A percentile compares a stretch with the other conserved stretches of the same genome.
phyloP scores from a whole-genome alignment of 345 rosid species.

The Hirschfeldia incana region DNA sequence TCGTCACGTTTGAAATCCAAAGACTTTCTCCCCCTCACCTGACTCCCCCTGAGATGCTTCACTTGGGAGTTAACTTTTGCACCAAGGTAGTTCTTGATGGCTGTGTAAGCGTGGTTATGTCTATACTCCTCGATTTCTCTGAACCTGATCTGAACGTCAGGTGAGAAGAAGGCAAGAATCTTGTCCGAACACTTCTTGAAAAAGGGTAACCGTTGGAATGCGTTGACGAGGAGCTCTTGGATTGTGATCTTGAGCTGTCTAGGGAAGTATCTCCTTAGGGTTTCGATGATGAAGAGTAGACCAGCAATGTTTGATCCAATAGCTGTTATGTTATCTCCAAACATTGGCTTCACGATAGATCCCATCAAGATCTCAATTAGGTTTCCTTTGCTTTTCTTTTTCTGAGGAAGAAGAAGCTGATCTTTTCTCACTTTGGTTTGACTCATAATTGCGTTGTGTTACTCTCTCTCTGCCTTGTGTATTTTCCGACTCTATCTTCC shows the following conservation, averaged over 20 bases:
- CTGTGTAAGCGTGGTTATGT: conserved; percentile 46
- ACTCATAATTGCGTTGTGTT: background rate
- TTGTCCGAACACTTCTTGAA: conserved; percentile 41
- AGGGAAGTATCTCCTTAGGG: conserved; percentile 33
- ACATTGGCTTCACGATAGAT: conserved; percentile 17
- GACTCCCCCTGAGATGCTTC: conserved; percentile 19
- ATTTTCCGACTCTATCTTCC: no score
- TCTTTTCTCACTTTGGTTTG: background rate
- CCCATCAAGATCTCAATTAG: background rate
- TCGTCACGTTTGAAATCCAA: conserved; percentile 23
- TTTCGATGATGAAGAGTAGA: conserved; percentile 49
- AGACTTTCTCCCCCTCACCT: conserved; percentile 5
- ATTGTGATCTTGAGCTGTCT: conserved; percentile 6
- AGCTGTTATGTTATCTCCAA: conserved; percentile 9
- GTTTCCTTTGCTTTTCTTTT: background rate
- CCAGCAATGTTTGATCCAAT: conserved; percentile 38
- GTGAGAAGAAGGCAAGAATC: conserved; percentile 39
- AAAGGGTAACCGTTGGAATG: conserved; percentile 26
- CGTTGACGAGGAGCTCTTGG: conserved; percentile 6
- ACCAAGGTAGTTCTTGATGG: conserved; percentile 56
- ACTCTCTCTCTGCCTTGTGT: background rate
- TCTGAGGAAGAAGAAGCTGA: background rate
- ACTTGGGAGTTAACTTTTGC: conserved; percentile 26
- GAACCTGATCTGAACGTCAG: conserved; percentile 53
- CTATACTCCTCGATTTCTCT: conserved; percentile 46